These are phyloP conservation scores for Ceratocystis huliohia DNA, from an alignment of 2,329 filamentous ascomycete genomes.

Conservation along the genomic window DNA sequence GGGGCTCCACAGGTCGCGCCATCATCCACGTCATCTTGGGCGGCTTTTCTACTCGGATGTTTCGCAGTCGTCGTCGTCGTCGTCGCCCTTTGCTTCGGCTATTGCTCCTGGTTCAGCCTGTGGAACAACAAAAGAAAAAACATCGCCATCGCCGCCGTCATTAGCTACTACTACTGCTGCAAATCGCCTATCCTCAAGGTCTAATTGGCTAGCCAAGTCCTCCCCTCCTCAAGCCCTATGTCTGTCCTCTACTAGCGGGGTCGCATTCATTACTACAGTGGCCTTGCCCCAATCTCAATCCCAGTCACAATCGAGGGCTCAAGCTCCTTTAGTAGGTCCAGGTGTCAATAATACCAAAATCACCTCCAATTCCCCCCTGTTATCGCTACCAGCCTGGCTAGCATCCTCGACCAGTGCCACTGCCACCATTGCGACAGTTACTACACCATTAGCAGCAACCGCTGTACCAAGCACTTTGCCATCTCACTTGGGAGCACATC, in stretches of 20 bases:
- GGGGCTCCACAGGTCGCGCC: conserved; percentile 2
- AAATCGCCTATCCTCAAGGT: neutral
- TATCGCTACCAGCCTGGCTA: neutral
- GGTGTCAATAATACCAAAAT: neutral
- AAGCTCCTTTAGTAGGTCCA: conserved; percentile 9
- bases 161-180: neutral
- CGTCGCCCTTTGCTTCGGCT: neutral
- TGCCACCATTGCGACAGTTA: neutral
- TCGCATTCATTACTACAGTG: neutral
- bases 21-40: conserved; percentile 2
- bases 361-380: neutral
- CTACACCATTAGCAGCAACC: neutral
- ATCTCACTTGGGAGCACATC: neutral
- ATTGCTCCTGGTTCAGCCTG: neutral
- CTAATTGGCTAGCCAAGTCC: neutral
- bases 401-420: neutral
- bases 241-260: neutral
- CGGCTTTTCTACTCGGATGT: neutral
- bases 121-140: neutral
- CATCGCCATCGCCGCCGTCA: neutral
- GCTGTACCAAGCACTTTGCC: neutral
- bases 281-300: neutral
- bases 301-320: neutral
- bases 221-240: neutral
- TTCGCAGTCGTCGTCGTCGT: neutral